These are phyloP conservation scores for Aspergillus carbonarius DNA, from an alignment of 2,329 filamentous ascomycete genomes.

Conservation along the genomic window DNA sequence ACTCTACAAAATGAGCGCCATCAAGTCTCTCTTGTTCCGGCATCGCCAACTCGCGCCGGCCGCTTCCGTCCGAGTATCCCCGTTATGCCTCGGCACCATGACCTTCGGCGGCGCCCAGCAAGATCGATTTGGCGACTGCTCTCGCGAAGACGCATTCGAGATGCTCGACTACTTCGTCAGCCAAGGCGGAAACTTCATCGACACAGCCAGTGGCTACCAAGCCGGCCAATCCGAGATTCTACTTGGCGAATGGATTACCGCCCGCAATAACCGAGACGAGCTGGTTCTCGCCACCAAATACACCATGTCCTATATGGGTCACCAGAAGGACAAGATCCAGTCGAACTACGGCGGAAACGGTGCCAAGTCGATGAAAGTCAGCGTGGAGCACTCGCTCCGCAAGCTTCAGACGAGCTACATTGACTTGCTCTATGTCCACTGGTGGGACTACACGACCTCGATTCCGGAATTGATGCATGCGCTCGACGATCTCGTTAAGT, in stretches of 20 bases:
- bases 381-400: constrained; percentile 29
- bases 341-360: constrained; percentile 45
- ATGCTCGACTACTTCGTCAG: constrained; percentile 51
- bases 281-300: constrained; percentile 59
- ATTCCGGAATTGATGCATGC: constrained; percentile 68
- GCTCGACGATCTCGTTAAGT: constrained; percentile 59
- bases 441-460: constrained; percentile 65
- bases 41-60: constrained; percentile 8
- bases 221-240: constrained; percentile 48
- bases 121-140: constrained; percentile 42
- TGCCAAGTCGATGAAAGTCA: constrained; percentile 31
- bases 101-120: constrained; percentile 29
- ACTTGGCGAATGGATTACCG: constrained; percentile 53
- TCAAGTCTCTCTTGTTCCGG: neutral
- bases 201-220: constrained; percentile 53
- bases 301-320: constrained; percentile 38
- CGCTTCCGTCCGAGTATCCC: constrained; percentile 4
- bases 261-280: constrained; percentile 47
- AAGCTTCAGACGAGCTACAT: constrained; percentile 39
- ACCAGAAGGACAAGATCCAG: constrained; percentile 17
- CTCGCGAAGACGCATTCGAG: constrained; percentile 46
- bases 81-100: constrained; percentile 32
- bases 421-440: constrained; percentile 27
- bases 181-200: constrained; percentile 54
- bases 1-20: too few relatives aligned